Evolutionary conservation across 176 grass and related monocot genomes (phyloP), one percentile per base, ranked within the genome.

Genomic region (Rhipidocladum racemiflorum): DNA sequence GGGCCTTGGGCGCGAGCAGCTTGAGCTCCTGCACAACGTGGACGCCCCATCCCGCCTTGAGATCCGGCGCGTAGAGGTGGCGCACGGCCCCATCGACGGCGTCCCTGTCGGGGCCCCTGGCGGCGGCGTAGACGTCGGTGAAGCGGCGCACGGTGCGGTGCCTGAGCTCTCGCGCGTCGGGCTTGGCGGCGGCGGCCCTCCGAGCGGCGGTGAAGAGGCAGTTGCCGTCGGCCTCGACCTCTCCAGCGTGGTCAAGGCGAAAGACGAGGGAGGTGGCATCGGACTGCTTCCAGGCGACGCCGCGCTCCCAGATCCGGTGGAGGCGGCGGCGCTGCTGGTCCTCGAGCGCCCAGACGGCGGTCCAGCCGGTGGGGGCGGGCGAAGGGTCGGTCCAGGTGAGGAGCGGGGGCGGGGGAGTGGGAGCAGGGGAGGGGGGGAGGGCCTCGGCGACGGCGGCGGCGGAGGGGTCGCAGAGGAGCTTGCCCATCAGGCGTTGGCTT

Each of bases 1-100:
- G 70, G 46, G 42, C 87, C 81, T 98, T 98, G 43, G 18, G 77
- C 10, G 89, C 96, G 17, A 98, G 96, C 51, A 98, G 40, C 82
- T 98, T 98, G 80, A 95, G 57, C 85, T 98, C 96, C 81, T 98
- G 96, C 70, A 98, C 92, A 18, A 98, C 82, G 29, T 99, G 96
- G 55, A 99, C 86, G 48, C 96, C 96, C 92, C 96, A 99, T 2
- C 96, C 96, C 20, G 91, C 80, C 56, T 85, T 88, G 53, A 99
- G 91, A 89, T 99, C 91, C 42, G 96, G 96, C 28, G 87, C 92
- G 82, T 99, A 99, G 80, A 99, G 87, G 80, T 99, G 91, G 23
- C 85, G 60, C 34, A 99, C 92, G 34, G 91, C 91, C 53, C 45
- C 83, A 36, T 99, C 90, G 0, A 90, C 75, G 6, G 78, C 75